Base-by-base conservation (phyloP, 306 rosid genomes). In the Medicago lupulina region DNA sequence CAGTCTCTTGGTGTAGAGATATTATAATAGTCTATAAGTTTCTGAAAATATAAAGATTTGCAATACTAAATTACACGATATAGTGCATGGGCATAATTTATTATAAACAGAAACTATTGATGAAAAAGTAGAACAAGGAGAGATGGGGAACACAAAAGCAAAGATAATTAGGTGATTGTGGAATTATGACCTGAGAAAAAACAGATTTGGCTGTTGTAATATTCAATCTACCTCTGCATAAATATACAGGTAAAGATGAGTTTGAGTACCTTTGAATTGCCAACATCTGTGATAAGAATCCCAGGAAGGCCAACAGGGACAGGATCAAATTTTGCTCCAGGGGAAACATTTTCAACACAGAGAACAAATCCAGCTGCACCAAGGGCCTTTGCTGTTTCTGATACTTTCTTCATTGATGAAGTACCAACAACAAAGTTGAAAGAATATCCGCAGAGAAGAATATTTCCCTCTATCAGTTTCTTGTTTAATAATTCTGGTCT, bases 321-420 rank as follows among this genome's bases (percentile, higher is more conserved):
- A 61, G 99, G 99, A 82, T 96, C 98, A 78, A 90, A 96, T 85
- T 90, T 96, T 44, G 97, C 77, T 82, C 98, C 99, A 0, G 98
- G 96, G 71, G 98, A 90, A 82, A 83, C 87, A 60, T 88, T 96
- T 88, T 96, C 99, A 43, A 96, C 99, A 73, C 91, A 89, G 7
- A 96, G 93, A 83, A 92, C 99, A 88, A 96, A 96, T 83, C 99
- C 99, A 76, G 83, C 89, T 12, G 99, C 99, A 70, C 98, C 98
- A 71, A 96, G 98, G 84, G 88, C 85, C 85, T 86, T 92, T 31
- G 98, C 94, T 79, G 99, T 92, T 87, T 90, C 89, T 12, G 96
- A 86, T 64, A 90, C 99, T 85, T 92, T 96, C 71, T 88, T 92
- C 49, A 92, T 41, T 54, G 99, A 96, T 69, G 99, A 96, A 53